Percentiles rank a stretch among this genome's conserved stretches.
Conservation (phyloP, 78 protist species). For the Polysphondylium violaceum region DNA sequence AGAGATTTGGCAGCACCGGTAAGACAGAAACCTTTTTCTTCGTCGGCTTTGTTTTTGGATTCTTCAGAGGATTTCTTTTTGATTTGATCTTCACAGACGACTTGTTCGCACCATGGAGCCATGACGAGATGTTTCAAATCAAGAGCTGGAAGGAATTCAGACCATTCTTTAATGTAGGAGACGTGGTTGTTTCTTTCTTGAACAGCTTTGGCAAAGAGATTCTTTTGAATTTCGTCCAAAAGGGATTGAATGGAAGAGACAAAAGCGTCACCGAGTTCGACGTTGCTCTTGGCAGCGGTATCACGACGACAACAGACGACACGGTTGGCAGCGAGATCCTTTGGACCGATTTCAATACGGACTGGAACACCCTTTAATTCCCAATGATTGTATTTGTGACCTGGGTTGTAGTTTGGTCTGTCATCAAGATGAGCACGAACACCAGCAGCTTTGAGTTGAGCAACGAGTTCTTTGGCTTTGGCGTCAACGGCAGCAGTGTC, state of each 20-base stretch:
- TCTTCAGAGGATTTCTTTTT: conserved; percentile 84
- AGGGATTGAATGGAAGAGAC: background rate
- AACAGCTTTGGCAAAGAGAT: conserved; percentile 83
- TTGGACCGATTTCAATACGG: conserved; percentile 97
- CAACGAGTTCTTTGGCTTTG: conserved; percentile 65
- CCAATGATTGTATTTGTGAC: conserved; percentile 96
- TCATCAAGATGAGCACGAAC: conserved; percentile 90
- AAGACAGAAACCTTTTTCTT: conserved; percentile 77
- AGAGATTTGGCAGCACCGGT: conserved; percentile 95
- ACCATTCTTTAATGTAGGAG: conserved; percentile 76
- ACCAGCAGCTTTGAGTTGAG: conserved; percentile 84
- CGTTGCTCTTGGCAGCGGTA: conserved; percentile 70
- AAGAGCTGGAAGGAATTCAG: conserved; percentile 89
- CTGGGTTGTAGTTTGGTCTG: conserved; percentile 90
- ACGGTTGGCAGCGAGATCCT: conserved; percentile 88
- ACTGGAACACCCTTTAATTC: conserved; percentile 98
- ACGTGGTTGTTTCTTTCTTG: conserved; percentile 74
- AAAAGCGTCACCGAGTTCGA: conserved; percentile 14
- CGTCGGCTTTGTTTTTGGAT: conserved; percentile 59
- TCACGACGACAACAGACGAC: conserved; percentile 87
- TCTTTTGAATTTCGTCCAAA: conserved; percentile 87
- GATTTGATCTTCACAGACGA: conserved; percentile 91
- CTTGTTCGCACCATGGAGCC: conserved; percentile 92
- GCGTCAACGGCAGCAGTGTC: conserved; percentile 23
- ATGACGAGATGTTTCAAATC: conserved; percentile 58